Evolutionary conservation across 768 basidiomycete species (phyloP).

Genomic region (Asterophora lycoperdoides): DNA sequence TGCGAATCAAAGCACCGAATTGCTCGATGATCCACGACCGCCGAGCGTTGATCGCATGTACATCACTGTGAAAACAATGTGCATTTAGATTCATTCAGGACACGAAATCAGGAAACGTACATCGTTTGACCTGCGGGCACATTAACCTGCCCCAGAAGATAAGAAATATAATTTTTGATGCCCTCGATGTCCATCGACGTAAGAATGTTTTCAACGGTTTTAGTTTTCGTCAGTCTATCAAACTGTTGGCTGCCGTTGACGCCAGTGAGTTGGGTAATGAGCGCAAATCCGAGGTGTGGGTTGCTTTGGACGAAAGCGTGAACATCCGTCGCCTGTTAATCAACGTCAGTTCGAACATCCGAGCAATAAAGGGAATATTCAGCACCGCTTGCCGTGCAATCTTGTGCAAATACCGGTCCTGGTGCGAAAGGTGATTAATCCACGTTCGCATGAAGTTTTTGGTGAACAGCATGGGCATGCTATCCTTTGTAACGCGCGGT

Average conservation of each 20-base stretch:
- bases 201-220: slow-evolving; percentile 84
- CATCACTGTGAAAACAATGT: slow-evolving; percentile 30
- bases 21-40: slow-evolving; percentile 88
- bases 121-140: slow-evolving; percentile 35
- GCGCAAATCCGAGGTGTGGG: slow-evolving; percentile 76
- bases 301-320: slow-evolving; percentile 70
- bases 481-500: slow-evolving; percentile 55
- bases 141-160: slow-evolving; percentile 63
- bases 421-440: slow-evolving; percentile 91
- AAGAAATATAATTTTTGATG: slow-evolving; percentile 70
- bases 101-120: slow-evolving; percentile 30
- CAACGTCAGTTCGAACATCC: not conserved
- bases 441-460: slow-evolving; percentile 95
- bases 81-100: slow-evolving; percentile 2
- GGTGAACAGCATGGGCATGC: slow-evolving; percentile 85
- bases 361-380: not conserved
- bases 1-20: slow-evolving; percentile 70
- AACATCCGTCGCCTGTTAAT: slow-evolving; percentile 62
- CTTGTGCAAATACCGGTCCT: slow-evolving; percentile 87
- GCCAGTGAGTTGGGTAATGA: slow-evolving; percentile 83
- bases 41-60: slow-evolving; percentile 47
- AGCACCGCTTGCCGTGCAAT: slow-evolving; percentile 76
- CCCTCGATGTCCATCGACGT: slow-evolving; percentile 68
- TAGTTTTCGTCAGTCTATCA: slow-evolving; percentile 88
- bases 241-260: slow-evolving; percentile 83